These are phyloP conservation scores for Myochromella boudieri DNA, from an alignment of 768 basidiomycete species.

Conservation along the genomic window DNA sequence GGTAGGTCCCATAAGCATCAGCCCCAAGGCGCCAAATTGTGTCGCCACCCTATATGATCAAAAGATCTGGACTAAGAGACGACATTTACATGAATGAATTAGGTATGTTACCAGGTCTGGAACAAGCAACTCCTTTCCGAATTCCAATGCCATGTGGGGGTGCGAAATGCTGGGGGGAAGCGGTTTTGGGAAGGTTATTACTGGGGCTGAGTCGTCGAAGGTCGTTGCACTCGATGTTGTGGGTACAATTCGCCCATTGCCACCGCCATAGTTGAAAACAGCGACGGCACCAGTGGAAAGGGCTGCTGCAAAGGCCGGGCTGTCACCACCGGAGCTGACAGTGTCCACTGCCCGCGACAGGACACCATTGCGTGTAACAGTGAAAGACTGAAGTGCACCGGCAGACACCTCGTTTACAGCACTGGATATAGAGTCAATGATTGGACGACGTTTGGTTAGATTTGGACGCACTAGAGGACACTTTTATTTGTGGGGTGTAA, in stretches of 20 bases:
- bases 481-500: slow-evolving; percentile 54
- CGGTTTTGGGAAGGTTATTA: slow-evolving; percentile 53
- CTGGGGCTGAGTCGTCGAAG: slow-evolving; percentile 34
- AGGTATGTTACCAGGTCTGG: slow-evolving; percentile 50
- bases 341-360: slow-evolving; percentile 46
- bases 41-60: slow-evolving; percentile 52
- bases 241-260: slow-evolving; percentile 54
- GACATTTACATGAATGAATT: background rate
- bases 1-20: slow-evolving; percentile 42
- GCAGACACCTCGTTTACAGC: slow-evolving; percentile 55
- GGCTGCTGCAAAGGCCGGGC: slow-evolving; percentile 50
- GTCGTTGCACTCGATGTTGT: slow-evolving; percentile 35
- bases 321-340: slow-evolving; percentile 46
- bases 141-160: slow-evolving; percentile 62
- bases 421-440: slow-evolving; percentile 30
- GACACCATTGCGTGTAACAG: slow-evolving; percentile 41
- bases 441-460: background rate
- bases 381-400: slow-evolving; percentile 60
- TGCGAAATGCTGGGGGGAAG: slow-evolving; percentile 44
- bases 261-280: slow-evolving; percentile 56
- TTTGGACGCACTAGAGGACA: slow-evolving; percentile 51
- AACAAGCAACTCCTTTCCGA: slow-evolving; percentile 52
- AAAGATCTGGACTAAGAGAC: background rate
- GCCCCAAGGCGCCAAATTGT: slow-evolving; percentile 61
- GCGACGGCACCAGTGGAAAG: slow-evolving; percentile 60